Percentiles rank a stretch among this genome's conserved stretches.
Evolutionary conservation across 129 eudicot genomes (phyloP).

Genomic region (Dittrichia graveolens): DNA sequence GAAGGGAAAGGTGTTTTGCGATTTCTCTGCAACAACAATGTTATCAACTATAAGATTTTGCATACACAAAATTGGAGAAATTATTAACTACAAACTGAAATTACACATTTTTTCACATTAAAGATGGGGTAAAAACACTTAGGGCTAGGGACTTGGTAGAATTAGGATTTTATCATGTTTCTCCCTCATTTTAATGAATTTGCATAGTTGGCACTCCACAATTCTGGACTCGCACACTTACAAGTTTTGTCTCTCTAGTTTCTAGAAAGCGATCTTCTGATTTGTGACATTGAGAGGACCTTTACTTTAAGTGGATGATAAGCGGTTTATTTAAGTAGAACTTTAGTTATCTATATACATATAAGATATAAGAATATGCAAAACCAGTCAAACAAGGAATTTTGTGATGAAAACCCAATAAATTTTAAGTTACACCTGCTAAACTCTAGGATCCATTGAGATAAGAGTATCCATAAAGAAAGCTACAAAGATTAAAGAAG

Average conservation of each 20-base stretch:
- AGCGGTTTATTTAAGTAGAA: not conserved
- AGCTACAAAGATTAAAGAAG: not conserved
- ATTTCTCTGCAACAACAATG: conserved; percentile 71
- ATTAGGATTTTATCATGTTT: not conserved
- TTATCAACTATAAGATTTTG: not conserved
- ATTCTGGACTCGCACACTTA: not conserved
- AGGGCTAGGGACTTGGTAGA: not conserved
- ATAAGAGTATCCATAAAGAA: not conserved
- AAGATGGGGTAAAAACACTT: not conserved
- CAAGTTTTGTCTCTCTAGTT: not conserved
- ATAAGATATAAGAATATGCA: not conserved
- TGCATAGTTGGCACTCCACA: conserved; percentile 14
- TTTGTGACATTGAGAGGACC: not conserved
- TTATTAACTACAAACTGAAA: not conserved
- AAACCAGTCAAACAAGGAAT: not conserved
- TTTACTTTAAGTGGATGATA: not conserved
- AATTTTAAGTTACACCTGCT: not conserved
- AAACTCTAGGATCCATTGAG: not conserved
- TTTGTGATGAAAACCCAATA: not conserved
- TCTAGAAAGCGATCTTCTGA: conserved; percentile 22
- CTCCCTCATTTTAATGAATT: not conserved
- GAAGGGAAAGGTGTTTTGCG: conserved; percentile 94
- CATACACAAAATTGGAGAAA: not conserved
- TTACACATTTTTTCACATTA: not conserved
- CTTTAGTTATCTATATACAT: not conserved